Conservation (phyloP, 345 rosid genomes). For the Salix brachista region DNA sequence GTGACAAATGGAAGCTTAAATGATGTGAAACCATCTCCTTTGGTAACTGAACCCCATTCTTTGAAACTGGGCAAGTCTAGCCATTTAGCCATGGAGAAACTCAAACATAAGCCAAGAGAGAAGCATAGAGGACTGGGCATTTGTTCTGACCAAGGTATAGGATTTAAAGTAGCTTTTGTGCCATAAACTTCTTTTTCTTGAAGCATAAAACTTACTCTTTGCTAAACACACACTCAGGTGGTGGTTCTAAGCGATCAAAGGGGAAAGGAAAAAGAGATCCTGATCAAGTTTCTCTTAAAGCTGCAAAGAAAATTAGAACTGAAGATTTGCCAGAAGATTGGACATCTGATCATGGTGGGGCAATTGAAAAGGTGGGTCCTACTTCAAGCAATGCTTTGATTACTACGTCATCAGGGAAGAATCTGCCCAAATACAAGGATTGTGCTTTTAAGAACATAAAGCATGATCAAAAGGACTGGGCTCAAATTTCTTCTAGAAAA, state of each 20-base stretch:
- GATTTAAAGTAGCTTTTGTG: constrained; percentile 18
- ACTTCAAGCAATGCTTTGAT: constrained; percentile 48
- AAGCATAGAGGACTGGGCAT: constrained; percentile 48
- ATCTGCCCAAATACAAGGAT: constrained; percentile 37
- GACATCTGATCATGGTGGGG: constrained; percentile 40
- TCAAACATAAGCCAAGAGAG: constrained; percentile 50
- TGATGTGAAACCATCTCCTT: constrained; percentile 39
- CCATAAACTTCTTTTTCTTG: constrained; percentile 8
- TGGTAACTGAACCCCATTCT: constrained; percentile 44
- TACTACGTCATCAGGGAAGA: constrained; percentile 40
- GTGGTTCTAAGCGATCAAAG: constrained; percentile 52
- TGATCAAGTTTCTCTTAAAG: constrained; percentile 46
- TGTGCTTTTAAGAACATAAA: constrained; percentile 33
- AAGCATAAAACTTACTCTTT: constrained; percentile 17
- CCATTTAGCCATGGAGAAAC: constrained; percentile 44
- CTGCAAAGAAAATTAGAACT: constrained; percentile 61
- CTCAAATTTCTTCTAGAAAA: constrained; percentile 37
- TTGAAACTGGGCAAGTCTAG: constrained; percentile 32
- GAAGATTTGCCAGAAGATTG: constrained; percentile 48
- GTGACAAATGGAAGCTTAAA: constrained; percentile 35
- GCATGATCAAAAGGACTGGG: constrained; percentile 34
- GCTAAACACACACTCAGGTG: constrained; percentile 45
- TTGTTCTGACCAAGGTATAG: constrained; percentile 68
- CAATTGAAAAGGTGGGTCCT: constrained; percentile 37
- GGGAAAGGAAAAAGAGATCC: constrained; percentile 49